Percentiles rank a stretch among this genome's conserved stretches.
phyloP scores from a whole-genome alignment of 352 stramenopile genomes.

The Pythium periplocum region DNA sequence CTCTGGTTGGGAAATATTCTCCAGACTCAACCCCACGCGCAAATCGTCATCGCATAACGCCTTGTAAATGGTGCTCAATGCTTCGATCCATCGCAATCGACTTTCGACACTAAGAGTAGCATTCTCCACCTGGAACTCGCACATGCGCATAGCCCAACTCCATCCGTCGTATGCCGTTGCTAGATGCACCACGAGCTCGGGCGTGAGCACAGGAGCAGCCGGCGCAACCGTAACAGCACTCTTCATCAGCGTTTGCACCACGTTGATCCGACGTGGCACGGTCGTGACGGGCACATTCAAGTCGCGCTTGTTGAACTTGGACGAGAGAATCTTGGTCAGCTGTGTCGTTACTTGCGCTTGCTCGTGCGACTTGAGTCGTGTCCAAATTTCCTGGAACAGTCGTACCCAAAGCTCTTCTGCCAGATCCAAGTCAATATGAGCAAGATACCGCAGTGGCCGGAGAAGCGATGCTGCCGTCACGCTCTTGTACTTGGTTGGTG shows the following conservation, averaged over 20 bases:
- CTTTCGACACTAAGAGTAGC: slow-evolving; percentile 57
- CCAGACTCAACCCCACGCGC: slow-evolving; percentile 67
- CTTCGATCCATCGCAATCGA: slow-evolving; percentile 81
- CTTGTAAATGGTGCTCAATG: slow-evolving; percentile 82
- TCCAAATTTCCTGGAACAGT: slow-evolving; percentile 65
- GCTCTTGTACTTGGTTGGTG: slow-evolving; percentile 18
- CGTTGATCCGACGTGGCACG: slow-evolving; percentile 62
- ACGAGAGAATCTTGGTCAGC: slow-evolving; percentile 75
- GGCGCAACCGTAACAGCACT: slow-evolving; percentile 58
- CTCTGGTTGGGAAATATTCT: slow-evolving; percentile 72
- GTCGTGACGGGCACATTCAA: slow-evolving; percentile 60
- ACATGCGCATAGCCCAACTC: slow-evolving; percentile 61
- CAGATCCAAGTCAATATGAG: slow-evolving; percentile 80
- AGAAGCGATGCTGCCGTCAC: slow-evolving; percentile 39
- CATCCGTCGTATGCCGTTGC: slow-evolving; percentile 83
- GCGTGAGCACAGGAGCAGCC: slow-evolving; percentile 63
- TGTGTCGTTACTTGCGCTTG: slow-evolving; percentile 53
- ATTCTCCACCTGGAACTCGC: slow-evolving; percentile 82
- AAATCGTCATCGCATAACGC: slow-evolving; percentile 83
- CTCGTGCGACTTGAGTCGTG: slow-evolving; percentile 34
- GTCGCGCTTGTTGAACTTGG: slow-evolving; percentile 86
- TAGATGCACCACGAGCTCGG: slow-evolving; percentile 80
- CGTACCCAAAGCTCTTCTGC: slow-evolving; percentile 80
- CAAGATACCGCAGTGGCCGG: slow-evolving; percentile 54
- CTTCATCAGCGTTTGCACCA: slow-evolving; percentile 81